Evolutionary conservation across 2,329 filamentous ascomycete species (phyloP).

Genomic region (Phaeosphaeriaceae sp.): DNA sequence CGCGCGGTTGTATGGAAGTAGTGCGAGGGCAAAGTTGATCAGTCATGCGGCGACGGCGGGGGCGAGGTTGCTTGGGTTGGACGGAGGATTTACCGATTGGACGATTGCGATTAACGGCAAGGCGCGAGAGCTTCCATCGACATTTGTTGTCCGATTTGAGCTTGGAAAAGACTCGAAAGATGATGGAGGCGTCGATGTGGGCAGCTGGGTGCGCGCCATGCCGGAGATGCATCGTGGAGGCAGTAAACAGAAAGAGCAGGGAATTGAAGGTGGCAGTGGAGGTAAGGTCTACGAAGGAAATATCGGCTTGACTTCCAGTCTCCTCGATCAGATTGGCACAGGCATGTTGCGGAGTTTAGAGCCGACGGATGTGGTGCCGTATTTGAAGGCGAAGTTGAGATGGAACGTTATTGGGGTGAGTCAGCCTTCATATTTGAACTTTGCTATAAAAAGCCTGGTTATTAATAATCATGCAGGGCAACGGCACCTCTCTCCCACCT

Average conservation of each 20-base stretch:
- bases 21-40: slow-evolving; percentile 9
- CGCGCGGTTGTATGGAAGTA: slow-evolving; percentile 30
- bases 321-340: not conserved
- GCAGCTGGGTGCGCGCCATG: slow-evolving; percentile 36
- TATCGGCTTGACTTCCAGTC: not conserved
- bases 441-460: not conserved
- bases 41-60: not conserved
- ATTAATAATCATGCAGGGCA: slow-evolving; percentile 9
- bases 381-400: not conserved
- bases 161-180: slow-evolving; percentile 24
- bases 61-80: not conserved
- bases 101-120: slow-evolving; percentile 22
- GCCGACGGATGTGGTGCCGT: not conserved
- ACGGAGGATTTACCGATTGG: slow-evolving; percentile 35
- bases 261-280: not conserved
- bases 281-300: not conserved
- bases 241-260: not conserved
- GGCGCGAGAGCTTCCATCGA: slow-evolving; percentile 13
- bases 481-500: slow-evolving; percentile 17
- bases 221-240: slow-evolving; percentile 1
- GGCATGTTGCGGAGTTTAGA: not conserved
- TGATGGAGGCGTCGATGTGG: slow-evolving; percentile 24
- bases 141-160: slow-evolving; percentile 32
- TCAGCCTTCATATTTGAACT: not conserved
- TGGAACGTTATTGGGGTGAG: not conserved